These are phyloP conservation scores for Saprolegnia diclina DNA, from an alignment of 352 stramenopile genomes.

Conservation along the genomic window DNA sequence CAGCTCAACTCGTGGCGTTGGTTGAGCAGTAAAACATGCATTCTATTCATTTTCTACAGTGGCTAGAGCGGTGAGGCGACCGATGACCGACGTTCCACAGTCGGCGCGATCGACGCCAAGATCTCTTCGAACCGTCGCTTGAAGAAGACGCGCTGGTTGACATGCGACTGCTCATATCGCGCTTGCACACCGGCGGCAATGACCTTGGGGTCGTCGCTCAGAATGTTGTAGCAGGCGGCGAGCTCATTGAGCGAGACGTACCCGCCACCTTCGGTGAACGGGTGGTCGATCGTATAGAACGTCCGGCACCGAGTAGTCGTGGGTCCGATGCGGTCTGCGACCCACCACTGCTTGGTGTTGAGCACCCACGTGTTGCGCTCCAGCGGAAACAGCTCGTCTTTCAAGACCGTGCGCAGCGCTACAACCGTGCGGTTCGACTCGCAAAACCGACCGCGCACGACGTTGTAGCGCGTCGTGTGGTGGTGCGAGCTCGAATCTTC, in stretches of 20 bases:
- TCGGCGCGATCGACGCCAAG: background rate
- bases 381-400: constrained; percentile 2
- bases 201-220: background rate
- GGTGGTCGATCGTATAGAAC: constrained; percentile 16
- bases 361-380: constrained; percentile 14
- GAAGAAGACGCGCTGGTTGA: constrained; percentile 5
- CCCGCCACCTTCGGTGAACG: background rate
- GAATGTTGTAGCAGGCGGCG: background rate
- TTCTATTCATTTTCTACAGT: no score
- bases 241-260: constrained; percentile 11
- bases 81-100: no score
- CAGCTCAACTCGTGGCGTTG: no score
- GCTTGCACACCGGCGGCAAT: background rate
- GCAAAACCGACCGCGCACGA: constrained; percentile 9
- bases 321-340: constrained; percentile 1
- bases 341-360: constrained; percentile 14
- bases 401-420: background rate
- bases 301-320: background rate
- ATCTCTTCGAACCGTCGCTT: background rate
- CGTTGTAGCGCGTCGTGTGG: constrained; percentile 1
- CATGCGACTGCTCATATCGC: background rate
- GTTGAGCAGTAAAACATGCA: no score
- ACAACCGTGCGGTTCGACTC: constrained; percentile 4
- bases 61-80: no score
- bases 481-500: constrained; percentile 10